These are phyloP conservation scores for Blastobotrys raffinosifermentans DNA, from an alignment of 1,139 yeast species.

Conservation along the genomic window DNA sequence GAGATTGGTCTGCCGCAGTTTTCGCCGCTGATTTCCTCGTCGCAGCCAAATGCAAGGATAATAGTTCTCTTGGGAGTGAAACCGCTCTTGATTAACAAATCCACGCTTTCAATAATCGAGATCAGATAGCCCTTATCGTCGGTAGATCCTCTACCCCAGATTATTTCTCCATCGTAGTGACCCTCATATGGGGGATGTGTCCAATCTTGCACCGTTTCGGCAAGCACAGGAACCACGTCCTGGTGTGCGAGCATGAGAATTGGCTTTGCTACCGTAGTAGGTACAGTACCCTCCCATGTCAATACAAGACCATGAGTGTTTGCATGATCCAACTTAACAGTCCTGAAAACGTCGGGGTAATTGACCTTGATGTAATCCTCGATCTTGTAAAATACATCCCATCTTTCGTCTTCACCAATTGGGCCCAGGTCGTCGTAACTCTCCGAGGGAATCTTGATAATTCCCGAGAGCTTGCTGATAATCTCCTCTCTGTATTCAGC, in stretches of 20 bases:
- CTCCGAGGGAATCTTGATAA: constrained; percentile 57
- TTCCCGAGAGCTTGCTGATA: constrained; percentile 30
- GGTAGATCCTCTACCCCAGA: constrained; percentile 62
- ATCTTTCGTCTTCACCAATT: constrained; percentile 33
- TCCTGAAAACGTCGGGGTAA: constrained; percentile 50
- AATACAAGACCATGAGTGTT: constrained; percentile 64
- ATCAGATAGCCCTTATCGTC: constrained; percentile 58
- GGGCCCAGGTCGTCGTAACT: constrained; percentile 50
- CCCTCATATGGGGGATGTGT: constrained; percentile 65
- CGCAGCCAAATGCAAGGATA: constrained; percentile 59
- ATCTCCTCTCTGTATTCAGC: constrained; percentile 8
- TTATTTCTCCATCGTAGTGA: constrained; percentile 48
- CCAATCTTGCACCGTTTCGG: constrained; percentile 55
- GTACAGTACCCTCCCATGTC: constrained; percentile 53
- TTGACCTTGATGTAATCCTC: constrained; percentile 51
- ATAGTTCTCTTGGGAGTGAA: constrained; percentile 51
- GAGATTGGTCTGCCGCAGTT: constrained; percentile 49
- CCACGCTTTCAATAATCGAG: constrained; percentile 54
- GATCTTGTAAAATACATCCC: constrained; percentile 43
- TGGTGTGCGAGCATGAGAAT: constrained; percentile 68
- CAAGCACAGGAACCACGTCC: constrained; percentile 77
- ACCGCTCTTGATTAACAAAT: constrained; percentile 42
- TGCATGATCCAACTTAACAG: constrained; percentile 47
- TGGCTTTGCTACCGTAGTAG: constrained; percentile 48
- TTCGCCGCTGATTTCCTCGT: constrained; percentile 63